Evolutionary conservation across 2,329 filamentous ascomycete genomes (phyloP).

Genomic region (Aspergillus tubingensis): DNA sequence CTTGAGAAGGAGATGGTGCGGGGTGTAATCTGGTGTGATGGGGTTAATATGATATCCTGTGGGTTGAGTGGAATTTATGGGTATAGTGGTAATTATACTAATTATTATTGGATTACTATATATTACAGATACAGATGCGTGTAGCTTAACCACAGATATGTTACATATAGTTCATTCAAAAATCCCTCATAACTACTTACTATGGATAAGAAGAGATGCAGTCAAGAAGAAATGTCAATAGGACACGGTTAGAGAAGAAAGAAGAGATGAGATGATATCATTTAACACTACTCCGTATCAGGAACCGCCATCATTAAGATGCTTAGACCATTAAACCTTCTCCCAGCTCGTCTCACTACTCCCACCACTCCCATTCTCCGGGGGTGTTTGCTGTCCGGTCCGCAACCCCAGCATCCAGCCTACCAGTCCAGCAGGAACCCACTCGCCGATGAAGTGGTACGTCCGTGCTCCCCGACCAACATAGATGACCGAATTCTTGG

Average conservation of each 20-base stretch:
- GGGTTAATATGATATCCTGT: not conserved
- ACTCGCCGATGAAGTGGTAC: slow-evolving; percentile 82
- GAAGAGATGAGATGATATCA: not conserved
- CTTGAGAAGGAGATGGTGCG: not conserved
- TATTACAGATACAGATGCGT: no score
- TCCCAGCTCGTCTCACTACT: slow-evolving; percentile 42
- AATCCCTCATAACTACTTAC: not conserved
- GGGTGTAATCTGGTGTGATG: not conserved
- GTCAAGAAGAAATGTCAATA: not conserved
- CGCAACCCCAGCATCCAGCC: slow-evolving; percentile 89
- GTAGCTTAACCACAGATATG: no score
- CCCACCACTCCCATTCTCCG: slow-evolving; percentile 31
- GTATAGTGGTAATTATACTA: no score
- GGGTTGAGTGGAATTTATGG: no score
- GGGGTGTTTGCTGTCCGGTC: slow-evolving; percentile 21
- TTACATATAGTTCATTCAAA: not conserved
- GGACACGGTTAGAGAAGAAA: not conserved
- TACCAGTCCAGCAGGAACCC: slow-evolving; percentile 75
- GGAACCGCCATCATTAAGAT: not conserved
- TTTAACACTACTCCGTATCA: not conserved
- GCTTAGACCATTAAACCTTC: slow-evolving; percentile 24
- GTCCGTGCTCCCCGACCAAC: slow-evolving; percentile 82
- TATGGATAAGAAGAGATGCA: not conserved
- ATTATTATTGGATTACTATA: no score
- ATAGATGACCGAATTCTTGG: slow-evolving; percentile 62